Evolutionary conservation across 805 yeast species (phyloP).

Genomic region (Starmerella powellii): DNA sequence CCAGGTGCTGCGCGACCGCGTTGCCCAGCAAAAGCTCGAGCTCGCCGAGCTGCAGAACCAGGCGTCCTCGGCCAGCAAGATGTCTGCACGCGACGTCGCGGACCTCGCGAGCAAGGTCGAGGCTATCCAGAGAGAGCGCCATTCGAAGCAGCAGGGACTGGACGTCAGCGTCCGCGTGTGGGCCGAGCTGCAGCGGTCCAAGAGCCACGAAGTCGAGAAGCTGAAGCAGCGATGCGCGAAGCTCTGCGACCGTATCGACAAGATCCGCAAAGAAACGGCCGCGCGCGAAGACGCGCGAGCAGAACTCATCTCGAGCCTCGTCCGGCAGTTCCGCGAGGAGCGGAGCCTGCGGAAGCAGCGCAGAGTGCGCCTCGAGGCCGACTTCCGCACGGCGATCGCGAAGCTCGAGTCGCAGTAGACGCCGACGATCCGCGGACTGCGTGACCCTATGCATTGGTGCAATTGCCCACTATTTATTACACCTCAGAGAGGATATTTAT

Average conservation of each 20-base stretch:
- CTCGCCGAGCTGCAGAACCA: constrained; percentile 1
- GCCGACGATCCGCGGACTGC: too few relatives aligned
- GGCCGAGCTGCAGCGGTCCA: constrained; percentile 11
- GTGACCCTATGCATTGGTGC: too few relatives aligned
- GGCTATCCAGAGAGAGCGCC: constrained; percentile 4
- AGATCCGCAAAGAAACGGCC: constrained; percentile 2
- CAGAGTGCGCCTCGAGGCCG: constrained; percentile 14
- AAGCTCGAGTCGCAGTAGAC: constrained; percentile 9
- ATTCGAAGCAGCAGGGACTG: constrained; percentile 8
- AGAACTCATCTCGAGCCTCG: constrained; percentile 2
- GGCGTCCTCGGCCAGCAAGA: background rate
- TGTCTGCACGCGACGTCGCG: constrained; percentile 1
- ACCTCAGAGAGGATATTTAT: too few relatives aligned
- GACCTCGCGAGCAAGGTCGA: constrained; percentile 6
- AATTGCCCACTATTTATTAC: too few relatives aligned
- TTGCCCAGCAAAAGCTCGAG: constrained; percentile 13
- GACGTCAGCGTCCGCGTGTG: constrained; percentile 12
- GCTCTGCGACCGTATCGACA: constrained; percentile 6
- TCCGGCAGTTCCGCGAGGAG: constrained; percentile 10
- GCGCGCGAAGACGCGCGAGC: background rate
- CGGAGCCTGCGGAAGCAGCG: constrained; percentile 11
- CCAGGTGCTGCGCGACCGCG: constrained; percentile 13
- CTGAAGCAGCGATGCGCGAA: constrained; percentile 10
- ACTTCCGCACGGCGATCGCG: constrained; percentile 10
- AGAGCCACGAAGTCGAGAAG: constrained; percentile 7